Evolutionary conservation across 1,139 yeast genomes (phyloP).

Genomic region (Blastobotrys elegans): DNA sequence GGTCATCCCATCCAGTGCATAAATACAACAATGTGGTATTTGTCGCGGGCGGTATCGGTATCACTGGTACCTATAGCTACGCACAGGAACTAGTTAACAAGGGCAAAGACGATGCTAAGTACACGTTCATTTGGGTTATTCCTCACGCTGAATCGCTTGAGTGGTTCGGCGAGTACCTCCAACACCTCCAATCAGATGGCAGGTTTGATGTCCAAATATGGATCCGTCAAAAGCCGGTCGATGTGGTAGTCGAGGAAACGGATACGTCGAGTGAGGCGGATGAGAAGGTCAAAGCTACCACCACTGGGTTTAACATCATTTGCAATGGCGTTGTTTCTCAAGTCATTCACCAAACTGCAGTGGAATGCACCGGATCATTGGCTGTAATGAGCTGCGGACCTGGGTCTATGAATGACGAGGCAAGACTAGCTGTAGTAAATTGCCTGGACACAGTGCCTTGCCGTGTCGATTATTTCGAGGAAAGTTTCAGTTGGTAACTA

Average conservation of each 20-base stretch:
- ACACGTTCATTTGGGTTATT: constrained; percentile 21
- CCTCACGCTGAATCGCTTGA: constrained; percentile 13
- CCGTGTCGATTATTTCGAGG: constrained; percentile 37
- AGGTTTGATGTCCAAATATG: constrained; percentile 13
- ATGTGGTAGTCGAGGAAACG: not conserved
- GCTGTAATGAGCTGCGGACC: constrained; percentile 26
- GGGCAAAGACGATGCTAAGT: constrained; percentile 5
- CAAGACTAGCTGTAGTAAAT: constrained; percentile 40
- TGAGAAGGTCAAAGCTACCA: not conserved
- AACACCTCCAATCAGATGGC: constrained; percentile 8
- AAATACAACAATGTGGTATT: constrained; percentile 48
- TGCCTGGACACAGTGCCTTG: constrained; percentile 14
- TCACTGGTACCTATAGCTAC: constrained; percentile 44
- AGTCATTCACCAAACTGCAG: not conserved
- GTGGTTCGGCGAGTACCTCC: constrained; percentile 22
- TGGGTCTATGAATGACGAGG: constrained; percentile 23
- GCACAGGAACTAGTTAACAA: constrained; percentile 15
- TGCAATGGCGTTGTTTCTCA: not conserved
- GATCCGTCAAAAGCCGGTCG: too few species aligned
- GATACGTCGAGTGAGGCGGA: not conserved
- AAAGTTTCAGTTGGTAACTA: constrained; percentile 35
- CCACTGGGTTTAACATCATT: not conserved
- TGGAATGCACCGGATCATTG: not conserved
- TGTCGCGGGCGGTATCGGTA: constrained; percentile 64
- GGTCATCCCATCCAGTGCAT: constrained; percentile 44